phyloP scores from a whole-genome alignment of 345 rosid genomes.

The Cardamine occulta region DNA sequence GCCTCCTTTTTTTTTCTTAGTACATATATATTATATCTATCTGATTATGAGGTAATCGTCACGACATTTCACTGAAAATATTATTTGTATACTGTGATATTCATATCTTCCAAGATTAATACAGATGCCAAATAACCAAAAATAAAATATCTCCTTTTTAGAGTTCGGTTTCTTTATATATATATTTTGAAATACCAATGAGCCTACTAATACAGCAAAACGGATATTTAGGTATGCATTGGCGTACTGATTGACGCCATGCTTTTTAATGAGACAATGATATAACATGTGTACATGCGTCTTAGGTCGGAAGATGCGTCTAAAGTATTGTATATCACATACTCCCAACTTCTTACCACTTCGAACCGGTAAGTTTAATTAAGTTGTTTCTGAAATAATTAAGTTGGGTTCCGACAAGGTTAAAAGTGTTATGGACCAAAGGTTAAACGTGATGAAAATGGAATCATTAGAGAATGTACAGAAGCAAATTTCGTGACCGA shows the following conservation, averaged over 20 bases:
- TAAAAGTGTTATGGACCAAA: neutral
- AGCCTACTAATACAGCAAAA: conserved; percentile 10
- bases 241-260: neutral
- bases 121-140: neutral
- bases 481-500: neutral
- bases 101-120: neutral
- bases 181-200: neutral
- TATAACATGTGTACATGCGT: conserved; percentile 29
- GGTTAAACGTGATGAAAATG: neutral
- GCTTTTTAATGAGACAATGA: conserved; percentile 13
- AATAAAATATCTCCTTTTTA: neutral
- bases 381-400: neutral
- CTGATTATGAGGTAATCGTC: neutral
- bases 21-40: neutral
- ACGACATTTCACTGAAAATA: neutral
- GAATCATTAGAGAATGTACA: conserved; percentile 1
- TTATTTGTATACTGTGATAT: neutral
- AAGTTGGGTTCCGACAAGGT: neutral
- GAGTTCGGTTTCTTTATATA: neutral
- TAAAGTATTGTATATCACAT: neutral
- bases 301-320: conserved; percentile 16
- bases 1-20: neutral
- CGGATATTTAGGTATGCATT: conserved; percentile 24
- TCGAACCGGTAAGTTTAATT: neutral
- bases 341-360: neutral